phyloP scores from a whole-genome alignment of 305 asterid species.

The Plantago lanceolata region DNA sequence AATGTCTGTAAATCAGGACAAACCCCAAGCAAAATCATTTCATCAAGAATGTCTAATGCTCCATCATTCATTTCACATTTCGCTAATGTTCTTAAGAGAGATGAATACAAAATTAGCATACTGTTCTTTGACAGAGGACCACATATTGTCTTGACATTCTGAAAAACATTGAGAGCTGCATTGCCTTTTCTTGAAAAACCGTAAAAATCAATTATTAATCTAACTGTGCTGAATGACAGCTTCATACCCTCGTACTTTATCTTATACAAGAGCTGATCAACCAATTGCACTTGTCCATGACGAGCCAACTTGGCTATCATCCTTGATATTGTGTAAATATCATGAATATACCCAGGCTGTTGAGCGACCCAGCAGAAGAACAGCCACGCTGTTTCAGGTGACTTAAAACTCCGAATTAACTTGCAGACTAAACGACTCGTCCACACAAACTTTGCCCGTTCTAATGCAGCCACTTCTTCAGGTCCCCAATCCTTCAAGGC shows the following conservation, averaged over 20 bases:
- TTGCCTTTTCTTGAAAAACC: constrained; percentile 69
- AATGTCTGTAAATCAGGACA: constrained; percentile 69
- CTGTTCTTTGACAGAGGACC: constrained; percentile 50
- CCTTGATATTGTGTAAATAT: constrained; percentile 74
- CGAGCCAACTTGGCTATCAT: constrained; percentile 78
- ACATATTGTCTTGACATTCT: constrained; percentile 42
- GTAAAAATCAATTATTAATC: constrained; percentile 69
- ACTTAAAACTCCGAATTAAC: constrained; percentile 59
- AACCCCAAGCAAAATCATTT: constrained; percentile 64
- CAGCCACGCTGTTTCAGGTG: constrained; percentile 76
- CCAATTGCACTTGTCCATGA: constrained; percentile 52
- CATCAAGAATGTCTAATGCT: constrained; percentile 61
- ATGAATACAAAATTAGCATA: constrained; percentile 54
- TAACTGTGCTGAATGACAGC: constrained; percentile 69
- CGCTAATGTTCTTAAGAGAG: constrained; percentile 68
- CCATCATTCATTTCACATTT: constrained; percentile 66
- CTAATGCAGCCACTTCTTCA: constrained; percentile 59
- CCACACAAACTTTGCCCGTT: constrained; percentile 72
- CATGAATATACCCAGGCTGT: constrained; percentile 78
- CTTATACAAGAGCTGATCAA: constrained; percentile 67
- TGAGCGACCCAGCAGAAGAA: constrained; percentile 85
- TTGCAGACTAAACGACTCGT: constrained; percentile 80
- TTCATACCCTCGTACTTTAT: constrained; percentile 53
- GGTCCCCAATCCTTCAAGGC: constrained; percentile 64
- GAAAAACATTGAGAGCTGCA: constrained; percentile 63